phyloP scores from a whole-genome alignment of 1,139 yeast genomes.

The Spathaspora sp. region DNA sequence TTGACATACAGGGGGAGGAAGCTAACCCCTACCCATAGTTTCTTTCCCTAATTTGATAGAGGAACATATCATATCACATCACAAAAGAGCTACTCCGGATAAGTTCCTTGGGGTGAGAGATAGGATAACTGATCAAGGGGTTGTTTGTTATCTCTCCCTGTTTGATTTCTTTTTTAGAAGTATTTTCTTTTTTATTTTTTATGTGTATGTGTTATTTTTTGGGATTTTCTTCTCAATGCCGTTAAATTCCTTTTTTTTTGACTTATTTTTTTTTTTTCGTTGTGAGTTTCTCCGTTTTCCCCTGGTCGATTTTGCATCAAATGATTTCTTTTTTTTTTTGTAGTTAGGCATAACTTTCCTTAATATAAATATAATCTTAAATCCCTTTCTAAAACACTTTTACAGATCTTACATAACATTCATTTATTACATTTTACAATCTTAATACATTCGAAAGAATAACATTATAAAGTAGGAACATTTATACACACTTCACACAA shows the following conservation, averaged over 20 bases:
- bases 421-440: not conserved
- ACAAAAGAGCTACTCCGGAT: too few relatives aligned
- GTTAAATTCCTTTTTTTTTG: not conserved
- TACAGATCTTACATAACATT: not conserved
- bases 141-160: not conserved
- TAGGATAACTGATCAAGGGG: not conserved
- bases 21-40: too few relatives aligned
- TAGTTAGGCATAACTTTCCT: not conserved
- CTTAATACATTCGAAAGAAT: not conserved
- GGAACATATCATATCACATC: too few relatives aligned
- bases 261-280: too few relatives aligned
- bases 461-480: not conserved
- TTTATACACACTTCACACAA: not conserved
- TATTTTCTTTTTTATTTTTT: not conserved
- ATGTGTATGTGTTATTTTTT: not conserved
- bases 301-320: not conserved
- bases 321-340: slow-evolving; percentile 2
- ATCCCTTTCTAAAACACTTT: not conserved
- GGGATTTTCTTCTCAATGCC: not conserved
- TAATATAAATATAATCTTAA: slow-evolving; percentile 1
- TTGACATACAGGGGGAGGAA: too few relatives aligned
- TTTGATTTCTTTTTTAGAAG: not conserved
- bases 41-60: too few relatives aligned
- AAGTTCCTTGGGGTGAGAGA: too few relatives aligned
- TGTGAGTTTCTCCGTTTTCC: slow-evolving; percentile 1